Evolutionary conservation across 2,329 filamentous ascomycete species (phyloP), one percentile per base, ranked within the genome.

Genomic region (Aspergillus amoenus): DNA sequence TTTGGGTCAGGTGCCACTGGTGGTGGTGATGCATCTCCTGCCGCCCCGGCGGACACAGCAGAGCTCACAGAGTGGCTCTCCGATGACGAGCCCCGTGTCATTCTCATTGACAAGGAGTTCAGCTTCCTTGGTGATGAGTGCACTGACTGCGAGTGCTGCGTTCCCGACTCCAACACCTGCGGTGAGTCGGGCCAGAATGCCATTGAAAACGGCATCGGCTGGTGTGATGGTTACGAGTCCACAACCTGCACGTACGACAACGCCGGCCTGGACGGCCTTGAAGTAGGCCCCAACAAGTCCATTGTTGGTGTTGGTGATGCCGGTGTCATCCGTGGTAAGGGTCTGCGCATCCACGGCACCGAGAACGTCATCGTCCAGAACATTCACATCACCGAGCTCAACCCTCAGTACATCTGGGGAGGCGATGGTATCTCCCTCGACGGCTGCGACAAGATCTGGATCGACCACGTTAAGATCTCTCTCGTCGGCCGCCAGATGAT

Each of bases 361-460:
- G 78, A 72, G 66, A 84, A 86, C 69, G 72, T 87, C 68, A 85
- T 86, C 65, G 79, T 85, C 65, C 84, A 83, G 57, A 84, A 84
- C 70, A 73, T 84, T 52, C 75, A 80, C 61, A 78, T 84, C 66
- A 82, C 80, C 43, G 72, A 72, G 40, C 58, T 76, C 27, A 84
- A 84, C 73, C 82, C 82, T 2, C 66, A 81, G 66, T 81, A 82
- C 61, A 80, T 84, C 61, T 84, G 82, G 82, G 82, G 82, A 55
- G 82, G 82, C 53, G 82, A 84, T 70, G 82, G 78, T 37, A 82
- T 84, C 66, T 80, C 78, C 15, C 68, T 84, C 6, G 74, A 81
- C 51, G 74, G 74, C 41, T 70, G 77, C 4, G 63, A 68, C 45
- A 62, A 65, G 42, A 50, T 74, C 63, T 81, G 80, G 78, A 78